Evolutionary conservation across 768 basidiomycete species (phyloP), one percentile per base, ranked within the genome.

Genomic region (Phylloporus arenicola): DNA sequence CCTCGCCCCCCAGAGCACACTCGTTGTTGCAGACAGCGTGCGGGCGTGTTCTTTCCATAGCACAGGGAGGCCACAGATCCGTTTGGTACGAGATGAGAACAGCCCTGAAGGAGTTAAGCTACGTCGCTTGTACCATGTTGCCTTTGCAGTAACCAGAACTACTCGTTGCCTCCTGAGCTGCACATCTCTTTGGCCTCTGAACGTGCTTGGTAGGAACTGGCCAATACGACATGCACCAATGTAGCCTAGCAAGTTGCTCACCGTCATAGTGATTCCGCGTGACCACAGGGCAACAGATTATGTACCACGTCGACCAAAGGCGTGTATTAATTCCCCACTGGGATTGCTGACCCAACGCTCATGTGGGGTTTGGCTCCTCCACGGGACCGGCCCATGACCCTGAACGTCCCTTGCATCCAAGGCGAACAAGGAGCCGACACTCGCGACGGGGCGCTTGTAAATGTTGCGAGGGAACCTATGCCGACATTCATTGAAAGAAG

Each of bases 1-100:
- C 42, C 51, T 53, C 46, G 38, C 53, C 53, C 39, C 22, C 7
- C 31, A 33, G 31, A 12, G 5, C 31, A 33, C 34, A 37, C n/a
- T 37, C 12, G 16, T 13, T n/a, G 34, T 31, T 31, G 30, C 12
- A 31, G 12, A 13, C 30, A 13, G 30, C 30, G 12, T 6, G 0
- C 12, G 0, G 27, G 27, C 27, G 27, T 29, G 27, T 29, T 29
- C 31, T 8, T 3, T 11, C 34, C 16, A 35, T 16, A 16, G 33
- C 14, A 35, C 37, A 38, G 19, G 37, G 37, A 38, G 19, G 12
- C 10, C 10, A 39, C 17, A 39, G 38, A 22, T 39, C 19, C 17
- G 20, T 20, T 3, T 11, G 6, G 10, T 39, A 13, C 38, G 11
- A 39, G 38, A 39, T 38, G 37, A 11, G 37, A 38, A 17, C 37